Evolutionary conservation across 1,139 yeast genomes (phyloP), one percentile per base, ranked within the genome.

Genomic region (Geotrichum fermentans): DNA sequence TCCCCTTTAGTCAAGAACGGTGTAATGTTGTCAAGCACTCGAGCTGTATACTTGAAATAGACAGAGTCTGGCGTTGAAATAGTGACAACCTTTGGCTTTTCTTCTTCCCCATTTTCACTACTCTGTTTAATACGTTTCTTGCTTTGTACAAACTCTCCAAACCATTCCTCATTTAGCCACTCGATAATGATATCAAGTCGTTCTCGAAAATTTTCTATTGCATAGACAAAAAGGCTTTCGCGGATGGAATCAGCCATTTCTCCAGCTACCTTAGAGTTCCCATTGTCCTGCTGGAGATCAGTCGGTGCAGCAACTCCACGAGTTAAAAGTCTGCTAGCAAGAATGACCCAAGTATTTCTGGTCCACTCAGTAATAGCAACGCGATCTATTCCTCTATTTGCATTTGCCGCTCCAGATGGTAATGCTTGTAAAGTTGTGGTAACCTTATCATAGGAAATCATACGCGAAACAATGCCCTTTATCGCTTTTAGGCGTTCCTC

Each of bases 91-190:
- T 33, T 57, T 37, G 21, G 38, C 42, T 22, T 24, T 26, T 50
- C 32, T 26, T 54, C 40, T 36, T 48, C 48, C 4, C 49, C 53
- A 4, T 20, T 26, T 2, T 43, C 55, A 16, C 28, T 33, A 17
- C 21, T 13, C 18, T 35, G 32, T 5, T 30, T 26, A 11, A 18
- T 26, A 20, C 38, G 36, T 13, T 24, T 17, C 28, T 34, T 42
- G 18, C 14, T 38, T 29, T 67, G 68, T 1, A 78, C 79, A 55
- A 69, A 69, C 56, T 84, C 95, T 41, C 81, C 76, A 64, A 81
- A 90, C 95, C 97, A 94, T 65, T 94, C 98, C 66, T 92, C 98
- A 60, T 86, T 90, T 48, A 94, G 71, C 99, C 99, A 94, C 54
- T 85, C 89, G 34, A 90, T 80, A n/a, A 87, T 80, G 35, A 83